Percentiles rank a stretch among this genome's conserved stretches.
Conservation (phyloP, 108 stramenopile species). For the Asterionellopsis glacialis region DNA sequence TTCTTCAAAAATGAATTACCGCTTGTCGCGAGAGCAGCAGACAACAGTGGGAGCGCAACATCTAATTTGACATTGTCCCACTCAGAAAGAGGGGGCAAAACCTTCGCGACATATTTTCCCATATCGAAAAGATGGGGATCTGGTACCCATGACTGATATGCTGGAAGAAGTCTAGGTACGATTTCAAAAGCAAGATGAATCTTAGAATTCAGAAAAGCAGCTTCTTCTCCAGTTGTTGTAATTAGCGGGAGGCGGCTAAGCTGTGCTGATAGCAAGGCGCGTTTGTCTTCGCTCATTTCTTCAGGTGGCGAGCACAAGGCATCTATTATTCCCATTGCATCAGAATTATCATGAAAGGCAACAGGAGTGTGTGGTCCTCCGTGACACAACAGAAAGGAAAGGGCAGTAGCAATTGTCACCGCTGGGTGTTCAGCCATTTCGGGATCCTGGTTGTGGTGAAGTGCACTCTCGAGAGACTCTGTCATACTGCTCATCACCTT, state of each 20-base stretch:
- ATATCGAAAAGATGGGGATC: not conserved
- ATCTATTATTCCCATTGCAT: conserved; percentile 1
- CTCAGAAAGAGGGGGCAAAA: conserved; percentile 41
- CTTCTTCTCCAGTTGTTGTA: not conserved
- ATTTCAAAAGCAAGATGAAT: not conserved
- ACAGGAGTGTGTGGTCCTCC: conserved; percentile 27
- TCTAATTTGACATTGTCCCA: conserved; percentile 33
- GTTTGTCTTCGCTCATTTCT: not conserved
- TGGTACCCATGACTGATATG: not conserved
- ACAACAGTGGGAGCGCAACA: conserved; percentile 28
- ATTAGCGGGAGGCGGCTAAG: conserved; percentile 1
- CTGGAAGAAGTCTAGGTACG: not conserved
- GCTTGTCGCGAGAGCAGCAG: conserved; percentile 16
- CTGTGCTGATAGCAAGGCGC: not conserved
- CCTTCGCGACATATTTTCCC: conserved; percentile 19
- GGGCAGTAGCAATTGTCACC: conserved; percentile 17
- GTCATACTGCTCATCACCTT: conserved; percentile 3
- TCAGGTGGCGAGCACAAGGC: conserved; percentile 22
- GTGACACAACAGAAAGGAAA: conserved; percentile 26
- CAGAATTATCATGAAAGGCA: conserved; percentile 27
- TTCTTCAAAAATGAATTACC: not conserved
- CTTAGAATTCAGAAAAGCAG: not conserved
- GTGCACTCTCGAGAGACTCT: conserved; percentile 6
- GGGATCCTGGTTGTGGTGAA: conserved; percentile 10
- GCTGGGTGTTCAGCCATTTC: not conserved